A percentile compares a stretch with the other conserved stretches of the same genome.
Conservation (phyloP, 23 red algal genomes). For the Gracilaria domingensis region DNA sequence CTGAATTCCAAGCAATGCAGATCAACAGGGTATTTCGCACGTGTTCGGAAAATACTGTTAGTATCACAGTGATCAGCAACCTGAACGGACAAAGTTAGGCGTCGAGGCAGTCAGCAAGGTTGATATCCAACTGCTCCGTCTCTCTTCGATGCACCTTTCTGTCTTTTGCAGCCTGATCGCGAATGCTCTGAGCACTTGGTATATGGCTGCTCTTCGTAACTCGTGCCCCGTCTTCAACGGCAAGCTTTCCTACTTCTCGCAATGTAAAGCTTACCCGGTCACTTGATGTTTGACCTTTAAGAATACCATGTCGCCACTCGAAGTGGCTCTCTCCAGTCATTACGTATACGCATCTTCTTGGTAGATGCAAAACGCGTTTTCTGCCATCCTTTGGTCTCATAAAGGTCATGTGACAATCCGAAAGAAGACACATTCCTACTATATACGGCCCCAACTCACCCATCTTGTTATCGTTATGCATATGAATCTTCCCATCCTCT, state of each 20-base stretch:
- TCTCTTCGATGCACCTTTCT: neutral
- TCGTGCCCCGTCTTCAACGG: constrained; percentile 50
- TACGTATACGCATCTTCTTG: constrained; percentile 68
- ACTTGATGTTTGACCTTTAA: constrained; percentile 42
- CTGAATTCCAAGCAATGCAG: too few species aligned
- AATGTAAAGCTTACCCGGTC: constrained; percentile 75
- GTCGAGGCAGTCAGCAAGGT: neutral
- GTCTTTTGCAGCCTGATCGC: constrained; percentile 34
- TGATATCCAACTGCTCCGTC: neutral
- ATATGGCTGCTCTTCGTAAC: constrained; percentile 63
- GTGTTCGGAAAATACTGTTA: neutral
- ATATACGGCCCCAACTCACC: constrained; percentile 72
- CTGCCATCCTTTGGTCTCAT: constrained; percentile 42
- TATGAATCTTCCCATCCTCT: constrained; percentile 60
- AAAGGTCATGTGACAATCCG: constrained; percentile 71
- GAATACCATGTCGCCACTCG: constrained; percentile 76
- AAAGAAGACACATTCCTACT: constrained; percentile 72
- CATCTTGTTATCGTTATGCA: constrained; percentile 84
- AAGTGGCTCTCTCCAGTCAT: constrained; percentile 72
- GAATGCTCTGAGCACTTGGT: constrained; percentile 50
- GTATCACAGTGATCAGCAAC: neutral
- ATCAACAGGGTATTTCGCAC: too few species aligned
- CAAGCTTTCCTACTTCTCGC: constrained; percentile 59
- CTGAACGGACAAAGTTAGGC: neutral
- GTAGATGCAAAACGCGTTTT: constrained; percentile 55